Conservation (phyloP, 352 stramenopile genomes). For the Paralagenidium karlingii region DNA sequence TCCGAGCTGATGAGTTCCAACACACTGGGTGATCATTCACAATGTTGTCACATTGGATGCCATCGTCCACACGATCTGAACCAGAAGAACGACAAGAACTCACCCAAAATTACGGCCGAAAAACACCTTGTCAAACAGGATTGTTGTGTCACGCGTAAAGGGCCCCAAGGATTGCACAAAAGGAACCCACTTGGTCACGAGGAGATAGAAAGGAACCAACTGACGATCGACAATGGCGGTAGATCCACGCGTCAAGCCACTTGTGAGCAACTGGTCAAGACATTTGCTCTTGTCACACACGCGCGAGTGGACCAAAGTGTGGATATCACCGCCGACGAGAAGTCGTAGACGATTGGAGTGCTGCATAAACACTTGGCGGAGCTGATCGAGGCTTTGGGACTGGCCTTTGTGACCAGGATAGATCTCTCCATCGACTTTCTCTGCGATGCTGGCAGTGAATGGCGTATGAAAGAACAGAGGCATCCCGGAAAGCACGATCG, state of each 20-base stretch:
- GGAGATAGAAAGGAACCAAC: constrained; percentile 37
- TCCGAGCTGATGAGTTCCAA: constrained; percentile 3
- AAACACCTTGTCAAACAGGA: constrained; percentile 24
- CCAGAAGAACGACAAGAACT: background rate
- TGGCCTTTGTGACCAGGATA: constrained; percentile 39
- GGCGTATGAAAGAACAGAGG: constrained; percentile 60
- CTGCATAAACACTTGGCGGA: constrained; percentile 20
- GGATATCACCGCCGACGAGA: constrained; percentile 48
- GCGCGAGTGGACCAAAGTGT: constrained; percentile 32
- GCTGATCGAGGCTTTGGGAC: constrained; percentile 13
- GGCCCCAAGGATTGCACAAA: constrained; percentile 1
- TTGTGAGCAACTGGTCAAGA: constrained; percentile 54
- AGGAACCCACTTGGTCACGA: constrained; percentile 25
- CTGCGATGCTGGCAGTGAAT: constrained; percentile 27
- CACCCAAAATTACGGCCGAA: constrained; percentile 59
- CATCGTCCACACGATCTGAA: background rate
- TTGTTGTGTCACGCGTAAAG: background rate
- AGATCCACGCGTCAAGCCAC: constrained; percentile 39
- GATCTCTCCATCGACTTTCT: constrained; percentile 41
- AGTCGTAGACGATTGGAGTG: constrained; percentile 11
- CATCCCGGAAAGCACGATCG: constrained; percentile 33
- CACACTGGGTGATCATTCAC: constrained; percentile 2
- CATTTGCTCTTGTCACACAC: constrained; percentile 24
- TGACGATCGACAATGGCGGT: constrained; percentile 40
- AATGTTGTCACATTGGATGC: background rate